Conservation (phyloP, 176 grass and related monocot genomes). For the Triticum urartu region DNA sequence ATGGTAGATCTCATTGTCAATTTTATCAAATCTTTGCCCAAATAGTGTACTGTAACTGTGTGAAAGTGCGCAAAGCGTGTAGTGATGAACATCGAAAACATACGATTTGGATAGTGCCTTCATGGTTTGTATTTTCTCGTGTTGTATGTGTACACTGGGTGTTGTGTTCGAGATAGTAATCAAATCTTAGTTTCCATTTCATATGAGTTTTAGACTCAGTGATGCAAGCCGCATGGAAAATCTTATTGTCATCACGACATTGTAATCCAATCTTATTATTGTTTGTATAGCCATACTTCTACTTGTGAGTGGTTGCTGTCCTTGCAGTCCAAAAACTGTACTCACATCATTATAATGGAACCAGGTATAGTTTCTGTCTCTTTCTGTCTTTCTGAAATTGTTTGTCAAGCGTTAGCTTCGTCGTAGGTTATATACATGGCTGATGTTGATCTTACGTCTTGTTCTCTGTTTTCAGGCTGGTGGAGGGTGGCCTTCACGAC, state of each 20-base stretch:
- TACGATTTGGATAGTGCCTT: slow-evolving; percentile 17
- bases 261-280: neutral
- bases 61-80: neutral
- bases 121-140: slow-evolving; percentile 28
- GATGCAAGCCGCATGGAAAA: neutral
- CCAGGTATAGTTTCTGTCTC: slow-evolving; percentile 14
- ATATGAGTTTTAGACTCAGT: neutral
- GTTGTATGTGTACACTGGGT: slow-evolving; percentile 25
- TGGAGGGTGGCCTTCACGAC: slow-evolving; percentile 40
- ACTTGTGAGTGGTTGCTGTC: slow-evolving; percentile 9
- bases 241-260: neutral
- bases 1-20: slow-evolving; percentile 74
- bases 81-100: neutral
- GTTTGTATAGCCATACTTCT: neutral
- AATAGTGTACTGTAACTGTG: slow-evolving; percentile 20
- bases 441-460: neutral
- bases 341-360: neutral
- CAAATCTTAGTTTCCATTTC: neutral
- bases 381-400: neutral
- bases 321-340: neutral
- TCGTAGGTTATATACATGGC: neutral
- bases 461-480: slow-evolving; percentile 39
- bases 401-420: slow-evolving; percentile 3
- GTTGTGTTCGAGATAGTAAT: slow-evolving; percentile 25
- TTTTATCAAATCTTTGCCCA: slow-evolving; percentile 62